Evolutionary conservation across 2,329 filamentous ascomycete genomes (phyloP).

Genomic region (Daldinia sp.): DNA sequence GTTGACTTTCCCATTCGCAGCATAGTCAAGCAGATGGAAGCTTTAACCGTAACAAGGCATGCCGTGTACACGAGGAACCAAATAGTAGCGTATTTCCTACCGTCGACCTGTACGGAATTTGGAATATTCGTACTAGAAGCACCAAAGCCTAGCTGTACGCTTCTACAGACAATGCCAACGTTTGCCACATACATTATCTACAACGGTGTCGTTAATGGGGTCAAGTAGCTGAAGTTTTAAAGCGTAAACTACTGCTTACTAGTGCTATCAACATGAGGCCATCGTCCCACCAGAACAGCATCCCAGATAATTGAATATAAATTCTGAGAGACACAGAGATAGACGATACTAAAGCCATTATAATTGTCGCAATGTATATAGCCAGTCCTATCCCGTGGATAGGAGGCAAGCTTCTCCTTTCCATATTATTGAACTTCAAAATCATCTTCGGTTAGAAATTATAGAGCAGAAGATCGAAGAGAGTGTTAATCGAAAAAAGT

Average conservation of each 20-base stretch:
- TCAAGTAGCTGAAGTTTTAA: too few species aligned
- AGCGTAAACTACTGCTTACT: constrained; percentile 20
- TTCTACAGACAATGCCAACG: constrained; percentile 11
- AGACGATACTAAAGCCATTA: constrained; percentile 12
- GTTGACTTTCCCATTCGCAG: constrained; percentile 26
- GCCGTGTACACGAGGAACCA: constrained; percentile 17
- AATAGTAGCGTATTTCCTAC: constrained; percentile 21
- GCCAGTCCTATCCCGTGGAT: constrained; percentile 5
- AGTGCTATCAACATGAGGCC: constrained; percentile 26
- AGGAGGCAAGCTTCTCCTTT: constrained; percentile 2
- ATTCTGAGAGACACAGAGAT: constrained; percentile 24
- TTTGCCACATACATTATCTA: constrained; percentile 22
- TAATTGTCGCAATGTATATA: constrained; percentile 16
- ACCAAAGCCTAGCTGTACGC: constrained; percentile 12
- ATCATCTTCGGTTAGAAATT: not conserved
- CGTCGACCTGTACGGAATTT: not conserved
- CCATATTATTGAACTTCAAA: not conserved
- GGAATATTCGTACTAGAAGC: not conserved
- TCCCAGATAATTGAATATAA: constrained; percentile 24
- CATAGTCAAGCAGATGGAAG: constrained; percentile 32
- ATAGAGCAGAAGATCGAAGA: not conserved
- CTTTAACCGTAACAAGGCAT: constrained; percentile 24
- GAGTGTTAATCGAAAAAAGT: not conserved
- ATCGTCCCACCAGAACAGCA: constrained; percentile 37
- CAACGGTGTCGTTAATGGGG: constrained; percentile 3